Percentiles rank a stretch among this genome's conserved stretches.
Conservation (phyloP, 345 rosid species). For the Crucihimalaya himalaica region DNA sequence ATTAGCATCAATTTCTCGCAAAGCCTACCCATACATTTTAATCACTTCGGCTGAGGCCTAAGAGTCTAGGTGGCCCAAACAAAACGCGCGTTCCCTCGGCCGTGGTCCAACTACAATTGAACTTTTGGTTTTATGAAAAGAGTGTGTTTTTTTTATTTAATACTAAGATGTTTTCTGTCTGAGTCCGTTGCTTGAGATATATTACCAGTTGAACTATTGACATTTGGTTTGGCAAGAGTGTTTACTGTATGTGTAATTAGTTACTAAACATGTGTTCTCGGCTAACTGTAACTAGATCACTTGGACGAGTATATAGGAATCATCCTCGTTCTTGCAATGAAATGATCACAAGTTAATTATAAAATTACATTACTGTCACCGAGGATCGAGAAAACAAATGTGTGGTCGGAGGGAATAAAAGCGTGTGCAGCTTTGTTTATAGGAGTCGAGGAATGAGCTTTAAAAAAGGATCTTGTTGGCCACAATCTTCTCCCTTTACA, state of each 20-base stretch:
- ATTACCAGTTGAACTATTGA: no score
- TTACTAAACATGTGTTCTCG: not conserved
- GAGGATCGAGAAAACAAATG: slow-evolving; percentile 28
- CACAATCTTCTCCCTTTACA: slow-evolving; percentile 28
- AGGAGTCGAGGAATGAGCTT: slow-evolving; percentile 12
- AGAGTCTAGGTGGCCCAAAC: no score
- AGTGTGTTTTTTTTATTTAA: no score
- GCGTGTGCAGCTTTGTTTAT: slow-evolving; percentile 23
- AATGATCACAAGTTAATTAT: not conserved
- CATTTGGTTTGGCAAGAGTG: no score
- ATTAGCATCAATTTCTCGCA: no score
- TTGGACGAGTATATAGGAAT: not conserved
- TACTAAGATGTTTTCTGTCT: no score
- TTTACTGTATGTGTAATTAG: not conserved
- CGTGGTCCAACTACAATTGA: no score
- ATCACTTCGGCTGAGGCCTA: no score
- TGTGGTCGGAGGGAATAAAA: slow-evolving; percentile 36
- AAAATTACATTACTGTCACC: slow-evolving; percentile 4
- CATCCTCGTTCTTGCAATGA: not conserved
- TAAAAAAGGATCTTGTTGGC: slow-evolving; percentile 40
- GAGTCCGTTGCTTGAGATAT: no score
- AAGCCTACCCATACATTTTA: no score
- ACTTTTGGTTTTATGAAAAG: not conserved
- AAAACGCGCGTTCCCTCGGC: no score
- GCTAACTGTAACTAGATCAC: not conserved